A percentile compares a stretch with the other conserved stretches of the same genome.
These are phyloP conservation scores for Aspergillus niger DNA, from an alignment of 2,329 filamentous ascomycete species.

Conservation along the genomic window DNA sequence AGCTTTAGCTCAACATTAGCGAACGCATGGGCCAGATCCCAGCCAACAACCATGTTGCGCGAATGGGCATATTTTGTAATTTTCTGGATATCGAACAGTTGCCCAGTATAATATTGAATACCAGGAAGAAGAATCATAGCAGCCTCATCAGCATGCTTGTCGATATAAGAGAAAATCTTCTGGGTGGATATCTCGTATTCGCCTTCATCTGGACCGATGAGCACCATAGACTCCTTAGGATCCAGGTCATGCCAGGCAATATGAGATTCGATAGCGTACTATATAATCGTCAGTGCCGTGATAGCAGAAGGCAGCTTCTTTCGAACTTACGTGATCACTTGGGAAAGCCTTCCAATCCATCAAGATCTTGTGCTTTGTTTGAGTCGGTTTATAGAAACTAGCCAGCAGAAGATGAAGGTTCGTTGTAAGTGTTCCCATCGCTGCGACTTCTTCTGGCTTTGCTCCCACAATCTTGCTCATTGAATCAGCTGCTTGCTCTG, in stretches of 20 bases:
- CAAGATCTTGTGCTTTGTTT: constrained; percentile 70
- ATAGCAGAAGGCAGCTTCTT: neutral
- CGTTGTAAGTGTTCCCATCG: constrained; percentile 82
- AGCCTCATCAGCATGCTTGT: constrained; percentile 69
- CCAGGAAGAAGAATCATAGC: constrained; percentile 79
- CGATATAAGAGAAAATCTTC: constrained; percentile 70
- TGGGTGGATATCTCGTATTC: constrained; percentile 66
- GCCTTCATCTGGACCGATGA: constrained; percentile 64
- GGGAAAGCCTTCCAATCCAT: constrained; percentile 87
- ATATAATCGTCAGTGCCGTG: constrained; percentile 18
- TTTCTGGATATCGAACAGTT: constrained; percentile 74
- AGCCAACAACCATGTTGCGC: constrained; percentile 71
- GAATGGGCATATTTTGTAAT: constrained; percentile 76
- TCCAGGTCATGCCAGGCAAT: constrained; percentile 69
- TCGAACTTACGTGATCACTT: constrained; percentile 68
- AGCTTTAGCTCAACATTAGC: constrained; percentile 77
- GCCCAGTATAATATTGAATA: constrained; percentile 89
- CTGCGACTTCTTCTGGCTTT: constrained; percentile 69
- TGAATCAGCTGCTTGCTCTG: constrained; percentile 70
- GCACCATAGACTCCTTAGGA: constrained; percentile 68
- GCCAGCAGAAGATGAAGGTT: constrained; percentile 80
- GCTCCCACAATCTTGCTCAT: constrained; percentile 76
- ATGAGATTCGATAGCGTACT: constrained; percentile 83
- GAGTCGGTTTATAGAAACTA: constrained; percentile 74
- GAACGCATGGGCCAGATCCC: constrained; percentile 83